Conservation (phyloP, 2,329 filamentous ascomycete species). For the Fusarium duplospermum region DNA sequence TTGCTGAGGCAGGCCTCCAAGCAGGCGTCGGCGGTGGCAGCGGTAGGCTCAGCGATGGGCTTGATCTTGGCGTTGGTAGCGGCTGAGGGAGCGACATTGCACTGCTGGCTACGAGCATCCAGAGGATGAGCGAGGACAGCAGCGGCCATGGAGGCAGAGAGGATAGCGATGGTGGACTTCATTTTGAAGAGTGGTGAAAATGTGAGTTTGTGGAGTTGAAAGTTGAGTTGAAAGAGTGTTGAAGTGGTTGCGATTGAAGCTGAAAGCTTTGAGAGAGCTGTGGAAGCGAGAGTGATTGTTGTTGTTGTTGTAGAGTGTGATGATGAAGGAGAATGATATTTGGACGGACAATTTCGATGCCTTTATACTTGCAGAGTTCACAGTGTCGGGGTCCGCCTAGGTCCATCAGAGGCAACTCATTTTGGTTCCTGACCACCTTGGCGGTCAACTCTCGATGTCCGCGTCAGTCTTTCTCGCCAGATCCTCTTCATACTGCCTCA, state of each 20-base stretch:
- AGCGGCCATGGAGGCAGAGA: slow-evolving; percentile 26
- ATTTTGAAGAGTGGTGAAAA: slow-evolving; percentile 11
- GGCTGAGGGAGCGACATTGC: slow-evolving; percentile 22
- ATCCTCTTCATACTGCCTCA: neutral
- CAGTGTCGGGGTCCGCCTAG: neutral
- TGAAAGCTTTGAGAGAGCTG: neutral
- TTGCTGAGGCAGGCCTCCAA: slow-evolving; percentile 11
- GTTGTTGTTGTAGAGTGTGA: neutral
- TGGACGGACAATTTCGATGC: neutral
- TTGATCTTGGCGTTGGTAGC: slow-evolving; percentile 6
- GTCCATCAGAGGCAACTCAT: neutral
- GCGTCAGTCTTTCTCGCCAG: neutral
- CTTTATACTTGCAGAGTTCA: neutral
- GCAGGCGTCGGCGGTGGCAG: slow-evolving; percentile 12
- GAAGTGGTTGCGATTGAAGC: neutral
- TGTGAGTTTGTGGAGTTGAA: neutral
- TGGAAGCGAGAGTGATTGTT: neutral
- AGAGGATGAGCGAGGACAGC: slow-evolving; percentile 20
- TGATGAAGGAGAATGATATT: neutral
- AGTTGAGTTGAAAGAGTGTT: neutral
- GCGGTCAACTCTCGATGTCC: neutral
- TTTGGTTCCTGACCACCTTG: neutral
- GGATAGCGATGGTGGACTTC: slow-evolving; percentile 25
- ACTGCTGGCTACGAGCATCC: slow-evolving; percentile 24
- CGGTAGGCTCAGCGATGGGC: slow-evolving; percentile 14